phyloP scores from a whole-genome alignment of 768 basidiomycete genomes.

The Vararia minispora region DNA sequence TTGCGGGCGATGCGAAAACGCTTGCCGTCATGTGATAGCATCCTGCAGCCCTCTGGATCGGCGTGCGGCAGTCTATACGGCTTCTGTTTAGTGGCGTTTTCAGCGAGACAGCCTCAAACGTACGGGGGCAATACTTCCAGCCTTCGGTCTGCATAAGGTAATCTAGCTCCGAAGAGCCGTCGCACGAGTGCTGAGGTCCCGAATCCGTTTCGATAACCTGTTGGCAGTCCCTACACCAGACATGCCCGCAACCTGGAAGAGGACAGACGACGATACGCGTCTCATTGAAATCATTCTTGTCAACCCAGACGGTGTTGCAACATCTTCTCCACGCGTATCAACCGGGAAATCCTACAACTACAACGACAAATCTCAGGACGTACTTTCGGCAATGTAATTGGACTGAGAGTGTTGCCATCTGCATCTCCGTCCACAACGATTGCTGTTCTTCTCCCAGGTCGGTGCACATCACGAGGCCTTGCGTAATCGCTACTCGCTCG shows the following conservation, averaged over 20 bases:
- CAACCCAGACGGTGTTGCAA: slow-evolving; percentile 17
- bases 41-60: slow-evolving; percentile 38
- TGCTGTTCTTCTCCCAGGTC: slow-evolving; percentile 34
- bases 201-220: slow-evolving; percentile 13
- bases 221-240: slow-evolving; percentile 24
- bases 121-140: slow-evolving; percentile 26
- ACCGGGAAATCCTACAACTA: neutral
- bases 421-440: slow-evolving; percentile 32
- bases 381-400: slow-evolving; percentile 41
- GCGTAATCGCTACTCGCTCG: too few species aligned
- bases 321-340: slow-evolving; percentile 10
- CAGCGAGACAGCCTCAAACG: neutral
- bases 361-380: slow-evolving; percentile 4
- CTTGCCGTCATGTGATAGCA: slow-evolving; percentile 53
- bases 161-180: slow-evolving; percentile 22
- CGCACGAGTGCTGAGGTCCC: slow-evolving; percentile 20
- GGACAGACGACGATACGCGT: slow-evolving; percentile 18
- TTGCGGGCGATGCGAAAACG: neutral
- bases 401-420: slow-evolving; percentile 31
- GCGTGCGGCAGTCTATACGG: slow-evolving; percentile 32
- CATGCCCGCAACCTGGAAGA: slow-evolving; percentile 18
- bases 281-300: slow-evolving; percentile 17
- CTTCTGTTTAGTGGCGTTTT: neutral
- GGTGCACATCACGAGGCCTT: slow-evolving; percentile 33
- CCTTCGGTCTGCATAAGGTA: slow-evolving; percentile 19